Evolutionary conservation across 352 stramenopile species (phyloP), one percentile per base, ranked within the genome.

Genomic region (Phytophthora melonis): DNA sequence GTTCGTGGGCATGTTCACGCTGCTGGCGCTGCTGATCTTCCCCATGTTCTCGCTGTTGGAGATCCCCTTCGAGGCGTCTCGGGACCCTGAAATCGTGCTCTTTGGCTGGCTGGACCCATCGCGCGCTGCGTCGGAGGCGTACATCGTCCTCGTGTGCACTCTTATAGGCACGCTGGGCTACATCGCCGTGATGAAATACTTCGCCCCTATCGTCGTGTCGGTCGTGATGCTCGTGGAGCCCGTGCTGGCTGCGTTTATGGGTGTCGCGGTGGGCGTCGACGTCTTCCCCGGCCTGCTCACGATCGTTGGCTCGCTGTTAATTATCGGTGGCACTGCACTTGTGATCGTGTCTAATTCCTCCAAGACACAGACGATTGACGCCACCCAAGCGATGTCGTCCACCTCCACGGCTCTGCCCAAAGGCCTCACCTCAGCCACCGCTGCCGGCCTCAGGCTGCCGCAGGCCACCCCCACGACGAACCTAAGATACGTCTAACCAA

Each of bases 131-230:
- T 84, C 89, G 1, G 92, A 97, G 72, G 59, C 93, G 7, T 97
- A 94, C 55, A 87, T 97, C 58, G 91, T 95, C 13, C 53, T 97
- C 25, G 81, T 97, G 19, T 97, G 92, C 63, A 97, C 93, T 39
- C 77, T 95, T 13, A 66, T 97, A 0, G 91, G 93, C 59, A 97
- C 89, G 11, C 86, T 95, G 49, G 91, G 91, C 11, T 98, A 96
- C 66, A 71, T 98, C 50, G 82, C 82, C 3, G 89, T 94, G 11
- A 92, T 98, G 84, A 97, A 98, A 62, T 97, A 98, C 77, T 98
- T 98, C 52, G 88, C 95, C 50, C 83, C 92, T 25, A 93, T 98
- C 58, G 91, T 97, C 23, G 82, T 97, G 34, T 92, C 91, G 8
- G 92, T 96, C 32, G 91, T 97, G 34, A 96, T 94, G 79, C 78